phyloP scores from a whole-genome alignment of 2,329 filamentous ascomycete species.

The Talaromyces amestolkiae region DNA sequence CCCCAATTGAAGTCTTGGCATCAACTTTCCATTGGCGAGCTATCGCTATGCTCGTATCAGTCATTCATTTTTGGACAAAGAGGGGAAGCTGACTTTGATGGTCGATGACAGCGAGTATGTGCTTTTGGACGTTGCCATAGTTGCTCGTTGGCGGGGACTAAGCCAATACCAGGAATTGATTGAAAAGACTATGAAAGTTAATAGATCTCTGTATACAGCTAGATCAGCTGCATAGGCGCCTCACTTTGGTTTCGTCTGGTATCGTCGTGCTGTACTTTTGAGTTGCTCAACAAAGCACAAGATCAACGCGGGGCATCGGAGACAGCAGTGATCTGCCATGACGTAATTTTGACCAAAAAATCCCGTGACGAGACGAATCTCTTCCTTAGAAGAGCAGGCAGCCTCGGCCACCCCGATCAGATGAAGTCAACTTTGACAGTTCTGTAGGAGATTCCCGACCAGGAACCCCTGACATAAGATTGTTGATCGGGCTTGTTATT shows the following conservation, averaged over 20 bases:
- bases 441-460: background rate
- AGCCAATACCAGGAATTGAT: background rate
- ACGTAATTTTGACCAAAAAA: background rate
- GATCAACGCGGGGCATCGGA: background rate
- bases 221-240: background rate
- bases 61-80: background rate
- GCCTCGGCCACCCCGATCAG: background rate
- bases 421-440: background rate
- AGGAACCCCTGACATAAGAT: background rate
- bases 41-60: constrained; percentile 26
- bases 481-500: background rate
- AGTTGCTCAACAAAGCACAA: background rate
- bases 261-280: background rate
- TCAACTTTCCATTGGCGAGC: constrained; percentile 63
- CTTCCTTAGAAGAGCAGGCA: background rate
- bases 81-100: constrained; percentile 17
- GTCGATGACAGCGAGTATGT: constrained; percentile 20
- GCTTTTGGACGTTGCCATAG: constrained; percentile 13
- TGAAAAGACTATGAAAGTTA: background rate
- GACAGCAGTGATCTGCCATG: background rate
- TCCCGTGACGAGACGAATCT: background rate
- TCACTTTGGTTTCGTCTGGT: background rate
- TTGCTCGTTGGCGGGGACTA: background rate
- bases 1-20: constrained; percentile 71
- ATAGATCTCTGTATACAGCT: background rate